phyloP scores from a whole-genome alignment of 495 filamentous ascomycete genomes.

The Penicillium parvum region DNA sequence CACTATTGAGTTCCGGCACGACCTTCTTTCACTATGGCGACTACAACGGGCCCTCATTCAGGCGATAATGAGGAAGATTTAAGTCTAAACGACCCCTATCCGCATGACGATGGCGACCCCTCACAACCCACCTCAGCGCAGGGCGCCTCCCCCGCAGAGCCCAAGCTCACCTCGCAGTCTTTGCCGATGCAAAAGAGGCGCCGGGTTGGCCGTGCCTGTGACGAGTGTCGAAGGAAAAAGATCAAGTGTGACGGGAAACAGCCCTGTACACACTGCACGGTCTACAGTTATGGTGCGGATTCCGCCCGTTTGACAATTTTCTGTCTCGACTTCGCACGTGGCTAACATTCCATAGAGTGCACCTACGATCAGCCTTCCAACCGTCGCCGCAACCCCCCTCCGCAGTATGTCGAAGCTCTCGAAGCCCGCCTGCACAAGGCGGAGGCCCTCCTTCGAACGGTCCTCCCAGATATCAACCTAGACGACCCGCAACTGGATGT shows the following conservation, averaged over 20 bases:
- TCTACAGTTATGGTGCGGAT: slow-evolving; percentile 90
- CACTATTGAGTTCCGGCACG: background rate
- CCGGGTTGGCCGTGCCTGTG: slow-evolving; percentile 86
- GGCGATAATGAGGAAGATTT: slow-evolving; percentile 38
- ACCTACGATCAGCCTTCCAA: slow-evolving; percentile 98
- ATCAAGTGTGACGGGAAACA: slow-evolving; percentile 99
- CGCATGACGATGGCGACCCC: slow-evolving; percentile 28
- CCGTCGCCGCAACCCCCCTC: slow-evolving; percentile 86
- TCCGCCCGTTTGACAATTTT: slow-evolving; percentile 11
- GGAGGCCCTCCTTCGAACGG: slow-evolving; percentile 69
- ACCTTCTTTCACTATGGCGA: slow-evolving; percentile 15
- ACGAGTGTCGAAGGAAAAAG: slow-evolving; percentile 95
- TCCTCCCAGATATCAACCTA: slow-evolving; percentile 83
- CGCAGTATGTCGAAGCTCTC: slow-evolving; percentile 90
- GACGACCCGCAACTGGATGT: slow-evolving; percentile 77
- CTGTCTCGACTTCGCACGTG: slow-evolving; percentile 6
- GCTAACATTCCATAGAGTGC: slow-evolving; percentile 65
- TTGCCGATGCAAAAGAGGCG: slow-evolving; percentile 79
- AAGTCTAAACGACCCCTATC: slow-evolving; percentile 19
- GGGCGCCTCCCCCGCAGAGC: slow-evolving; percentile 23
- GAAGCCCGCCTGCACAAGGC: slow-evolving; percentile 81
- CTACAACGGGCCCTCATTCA: slow-evolving; percentile 17
- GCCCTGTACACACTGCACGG: slow-evolving; percentile 95
- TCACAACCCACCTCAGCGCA: slow-evolving; percentile 19
- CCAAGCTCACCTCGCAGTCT: slow-evolving; percentile 31